Conservation (phyloP, 306 rosid genomes). For the Fragaria nilgerrensis region DNA sequence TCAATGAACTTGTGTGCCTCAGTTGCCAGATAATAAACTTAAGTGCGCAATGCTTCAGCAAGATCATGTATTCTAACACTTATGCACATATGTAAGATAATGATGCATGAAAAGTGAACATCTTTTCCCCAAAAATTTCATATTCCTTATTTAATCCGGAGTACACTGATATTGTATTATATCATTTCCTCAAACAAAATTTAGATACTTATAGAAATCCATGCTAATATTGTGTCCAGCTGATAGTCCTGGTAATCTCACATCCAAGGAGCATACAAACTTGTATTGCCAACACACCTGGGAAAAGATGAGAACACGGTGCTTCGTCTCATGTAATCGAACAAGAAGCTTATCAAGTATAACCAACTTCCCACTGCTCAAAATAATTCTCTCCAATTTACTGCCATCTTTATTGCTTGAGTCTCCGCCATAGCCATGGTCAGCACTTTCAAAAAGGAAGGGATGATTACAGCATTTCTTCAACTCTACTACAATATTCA, state of each 20-base stretch:
- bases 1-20: not conserved
- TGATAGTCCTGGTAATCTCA: constrained; percentile 5
- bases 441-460: constrained; percentile 98
- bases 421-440: constrained; percentile 99
- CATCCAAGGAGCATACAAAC: constrained; percentile 11
- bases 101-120: not conserved
- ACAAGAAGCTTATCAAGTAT: constrained; percentile 96
- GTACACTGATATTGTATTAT: not conserved
- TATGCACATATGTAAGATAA: not conserved
- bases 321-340: constrained; percentile 91
- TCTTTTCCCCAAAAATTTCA: not conserved
- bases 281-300: constrained; percentile 62
- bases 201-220: not conserved
- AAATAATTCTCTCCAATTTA: constrained; percentile 85
- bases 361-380: constrained; percentile 97
- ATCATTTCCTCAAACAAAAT: not conserved
- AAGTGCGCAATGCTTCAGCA: not conserved
- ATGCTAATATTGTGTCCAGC: not conserved
- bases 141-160: not conserved
- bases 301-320: constrained; percentile 93
- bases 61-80: not conserved
- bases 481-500: constrained; percentile 96
- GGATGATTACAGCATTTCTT: constrained; percentile 99
- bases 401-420: constrained; percentile 63
- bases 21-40: not conserved